phyloP scores from a whole-genome alignment of 306 rosid genomes.

The Trichosanthes cucumerina region DNA sequence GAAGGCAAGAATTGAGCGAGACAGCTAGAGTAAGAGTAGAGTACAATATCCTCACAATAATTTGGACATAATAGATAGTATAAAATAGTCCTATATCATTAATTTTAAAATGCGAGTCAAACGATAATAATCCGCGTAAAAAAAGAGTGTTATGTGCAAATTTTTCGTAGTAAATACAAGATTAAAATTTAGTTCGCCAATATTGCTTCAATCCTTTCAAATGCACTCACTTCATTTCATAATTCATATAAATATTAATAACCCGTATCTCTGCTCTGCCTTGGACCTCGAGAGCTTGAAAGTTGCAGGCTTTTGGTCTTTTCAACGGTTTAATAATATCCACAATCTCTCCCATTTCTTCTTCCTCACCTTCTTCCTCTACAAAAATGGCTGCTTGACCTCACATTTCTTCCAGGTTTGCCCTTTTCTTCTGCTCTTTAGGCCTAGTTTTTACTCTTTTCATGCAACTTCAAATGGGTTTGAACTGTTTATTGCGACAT shows the following conservation, averaged over 20 bases:
- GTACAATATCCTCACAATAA: too few relatives aligned
- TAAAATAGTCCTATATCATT: too few relatives aligned
- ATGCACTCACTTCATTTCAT: neutral
- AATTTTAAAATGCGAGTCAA: too few relatives aligned
- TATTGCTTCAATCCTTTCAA: neutral
- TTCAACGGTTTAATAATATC: slow-evolving; percentile 24
- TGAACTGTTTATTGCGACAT: neutral
- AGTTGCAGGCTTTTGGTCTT: slow-evolving; percentile 32
- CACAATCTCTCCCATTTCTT: slow-evolving; percentile 20
- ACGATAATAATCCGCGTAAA: too few relatives aligned
- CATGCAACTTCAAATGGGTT: neutral
- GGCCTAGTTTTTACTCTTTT: neutral
- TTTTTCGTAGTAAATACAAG: too few relatives aligned
- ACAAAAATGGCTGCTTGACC: neutral
- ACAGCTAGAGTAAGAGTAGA: too few relatives aligned
- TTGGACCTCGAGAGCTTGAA: slow-evolving; percentile 33
- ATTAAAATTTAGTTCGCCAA: too few relatives aligned
- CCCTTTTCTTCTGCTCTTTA: neutral
- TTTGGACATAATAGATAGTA: too few relatives aligned
- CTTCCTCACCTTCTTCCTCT: slow-evolving; percentile 4
- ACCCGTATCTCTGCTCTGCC: slow-evolving; percentile 12
- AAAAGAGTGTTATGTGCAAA: too few relatives aligned
- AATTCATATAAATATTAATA: neutral
- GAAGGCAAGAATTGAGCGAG: too few relatives aligned
- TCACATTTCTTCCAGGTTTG: neutral